Conservation (phyloP, 2,329 filamentous ascomycete species). For the Penicillium sp. region DNA sequence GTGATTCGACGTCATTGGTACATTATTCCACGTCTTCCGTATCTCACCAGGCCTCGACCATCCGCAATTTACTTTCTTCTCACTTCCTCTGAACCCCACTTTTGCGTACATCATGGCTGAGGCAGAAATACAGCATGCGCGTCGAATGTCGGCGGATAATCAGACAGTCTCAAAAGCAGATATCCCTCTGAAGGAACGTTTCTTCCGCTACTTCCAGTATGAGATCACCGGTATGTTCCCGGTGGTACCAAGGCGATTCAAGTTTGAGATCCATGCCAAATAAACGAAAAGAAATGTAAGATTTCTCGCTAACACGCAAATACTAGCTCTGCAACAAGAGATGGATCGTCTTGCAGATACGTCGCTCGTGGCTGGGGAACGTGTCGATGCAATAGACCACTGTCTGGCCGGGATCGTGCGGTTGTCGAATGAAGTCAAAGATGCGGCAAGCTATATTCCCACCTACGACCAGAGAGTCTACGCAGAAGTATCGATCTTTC, state of each 20-base stretch:
- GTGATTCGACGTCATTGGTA: conserved; percentile 37
- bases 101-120: conserved; percentile 32
- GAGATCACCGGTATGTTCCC: conserved; percentile 62
- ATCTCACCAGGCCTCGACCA: neutral
- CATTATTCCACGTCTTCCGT: conserved; percentile 20
- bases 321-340: conserved; percentile 69
- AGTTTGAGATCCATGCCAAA: neutral
- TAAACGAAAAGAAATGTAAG: neutral
- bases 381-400: conserved; percentile 76
- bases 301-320: conserved; percentile 16
- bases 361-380: conserved; percentile 67
- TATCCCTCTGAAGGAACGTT: conserved; percentile 66
- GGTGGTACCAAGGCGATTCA: conserved; percentile 13
- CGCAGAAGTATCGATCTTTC: conserved; percentile 58
- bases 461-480: conserved; percentile 89
- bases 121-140: conserved; percentile 27
- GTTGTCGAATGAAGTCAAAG: conserved; percentile 79
- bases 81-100: neutral
- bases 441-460: conserved; percentile 77
- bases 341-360: conserved; percentile 67
- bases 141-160: conserved; percentile 35
- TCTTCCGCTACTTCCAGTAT: conserved; percentile 80
- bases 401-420: conserved; percentile 76
- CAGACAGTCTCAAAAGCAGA: conserved; percentile 37
- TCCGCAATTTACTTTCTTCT: neutral